Evolutionary conservation across 2,329 filamentous ascomycete genomes (phyloP), one percentile per base, ranked within the genome.

Genomic region (Cercospora canescens): DNA sequence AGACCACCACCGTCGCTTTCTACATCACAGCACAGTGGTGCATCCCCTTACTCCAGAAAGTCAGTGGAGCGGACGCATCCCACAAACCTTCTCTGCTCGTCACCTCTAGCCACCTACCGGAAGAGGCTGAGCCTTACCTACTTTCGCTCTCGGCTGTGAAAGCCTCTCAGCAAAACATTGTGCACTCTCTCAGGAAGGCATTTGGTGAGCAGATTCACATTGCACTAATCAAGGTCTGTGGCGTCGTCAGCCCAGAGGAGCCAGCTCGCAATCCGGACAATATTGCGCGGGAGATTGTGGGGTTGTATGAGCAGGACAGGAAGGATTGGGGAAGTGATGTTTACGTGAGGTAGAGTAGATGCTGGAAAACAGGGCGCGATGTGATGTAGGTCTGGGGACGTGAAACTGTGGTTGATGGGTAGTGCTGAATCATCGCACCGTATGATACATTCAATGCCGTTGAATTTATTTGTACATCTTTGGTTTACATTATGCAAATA

Each of bases 21-120:
- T 68, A 68, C 56, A 45, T 65, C 35, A 60, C 55, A 39, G 66
- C 66, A 21, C 66, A 65, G 32, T 68, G 66, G 66, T 41, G 30
- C 3, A 61, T 68, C 3, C 66, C 66, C 8, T 21, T 63, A 1
- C 60, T 68, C 21, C 35, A 55, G 21, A 59, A 61, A 14, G 16
- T 18, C 2, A 45, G 45, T 26, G 37, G 21, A 16, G 14, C 16
- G 9, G 9, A 48, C 5, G 9, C 45, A 2, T 34, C 32, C 9
- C 52, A 56, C 12, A 28, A 16, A 21, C 60, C 66, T 16, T 63
- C 59, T 12, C 32, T 68, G 34, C 28, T 65, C 6, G 66, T 63
- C n/a, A 68, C 66, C 7, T 65, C 56, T 12, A 65, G 66, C 37
- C 56, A 60, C n/a, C 26, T 65, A 8, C 66, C 66, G 21, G 63